phyloP scores from a whole-genome alignment of 257 asterid species.

The Nicotiana attenuata region DNA sequence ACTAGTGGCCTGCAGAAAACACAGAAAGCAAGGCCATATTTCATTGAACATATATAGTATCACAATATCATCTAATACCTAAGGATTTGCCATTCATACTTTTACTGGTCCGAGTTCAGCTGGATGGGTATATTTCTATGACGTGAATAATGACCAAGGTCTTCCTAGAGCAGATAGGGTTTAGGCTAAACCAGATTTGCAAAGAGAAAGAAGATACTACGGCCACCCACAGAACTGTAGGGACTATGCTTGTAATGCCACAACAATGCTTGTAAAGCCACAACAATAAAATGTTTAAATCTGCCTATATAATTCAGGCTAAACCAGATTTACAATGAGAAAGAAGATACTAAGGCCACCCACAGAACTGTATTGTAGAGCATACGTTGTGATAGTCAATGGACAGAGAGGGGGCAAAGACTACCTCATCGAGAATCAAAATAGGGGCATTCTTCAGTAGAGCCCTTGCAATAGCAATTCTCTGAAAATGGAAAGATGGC shows the following conservation, averaged over 20 bases:
- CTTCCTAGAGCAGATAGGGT: neutral
- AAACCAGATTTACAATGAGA: neutral
- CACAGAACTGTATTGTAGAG: neutral
- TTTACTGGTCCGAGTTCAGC: neutral
- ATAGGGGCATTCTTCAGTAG: constrained; percentile 95
- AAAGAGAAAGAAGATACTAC: too few species aligned
- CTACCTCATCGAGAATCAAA: constrained; percentile 93
- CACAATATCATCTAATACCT: neutral
- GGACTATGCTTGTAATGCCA: neutral
- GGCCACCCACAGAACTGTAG: too few species aligned
- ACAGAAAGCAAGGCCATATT: neutral
- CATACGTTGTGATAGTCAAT: neutral
- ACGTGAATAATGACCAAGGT: neutral
- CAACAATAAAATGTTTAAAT: neutral
- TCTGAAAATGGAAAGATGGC: constrained; percentile 38
- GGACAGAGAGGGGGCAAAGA: neutral
- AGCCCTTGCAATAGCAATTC: constrained; percentile 97
- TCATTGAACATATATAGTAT: constrained; percentile 8
- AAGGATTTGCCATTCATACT: neutral
- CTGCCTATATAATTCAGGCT: neutral
- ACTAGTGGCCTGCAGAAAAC: constrained; percentile 73
- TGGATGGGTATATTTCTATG: neutral
- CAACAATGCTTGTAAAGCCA: neutral
- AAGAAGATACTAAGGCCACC: neutral
- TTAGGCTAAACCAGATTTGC: too few species aligned